These are phyloP conservation scores for Termitomyces sp. DNA, from an alignment of 768 basidiomycete genomes.

Conservation along the genomic window DNA sequence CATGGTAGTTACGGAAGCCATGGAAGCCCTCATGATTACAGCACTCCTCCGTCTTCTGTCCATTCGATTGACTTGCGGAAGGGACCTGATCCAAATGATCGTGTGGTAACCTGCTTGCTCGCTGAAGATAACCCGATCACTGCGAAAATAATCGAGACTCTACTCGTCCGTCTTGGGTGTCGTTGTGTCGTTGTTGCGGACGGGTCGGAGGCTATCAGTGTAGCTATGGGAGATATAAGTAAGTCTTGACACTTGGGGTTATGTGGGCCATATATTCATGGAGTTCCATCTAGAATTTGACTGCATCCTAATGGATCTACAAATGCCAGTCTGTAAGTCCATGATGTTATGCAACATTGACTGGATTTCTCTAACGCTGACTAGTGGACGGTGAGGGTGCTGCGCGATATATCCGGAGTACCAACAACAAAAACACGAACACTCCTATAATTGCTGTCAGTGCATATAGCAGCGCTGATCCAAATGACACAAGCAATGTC, in stretches of 20 bases:
- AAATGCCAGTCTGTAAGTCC: conserved; percentile 87
- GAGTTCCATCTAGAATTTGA: conserved; percentile 69
- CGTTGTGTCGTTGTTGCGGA: conserved; percentile 94
- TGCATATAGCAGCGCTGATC: conserved; percentile 74
- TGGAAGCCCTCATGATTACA: conserved; percentile 36
- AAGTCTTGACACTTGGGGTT: conserved; percentile 28
- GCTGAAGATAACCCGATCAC: conserved; percentile 99
- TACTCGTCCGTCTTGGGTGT: conserved; percentile 91
- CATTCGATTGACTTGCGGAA: conserved; percentile 77
- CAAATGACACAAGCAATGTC: conserved; percentile 57
- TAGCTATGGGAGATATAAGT: conserved; percentile 98
- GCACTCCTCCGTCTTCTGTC: conserved; percentile 81
- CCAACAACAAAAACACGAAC: conserved; percentile 89
- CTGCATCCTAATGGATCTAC: conserved; percentile 90
- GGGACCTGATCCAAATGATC: conserved; percentile 74
- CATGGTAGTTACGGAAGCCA: conserved; percentile 40
- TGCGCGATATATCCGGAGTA: conserved; percentile 94
- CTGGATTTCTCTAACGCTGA: neutral
- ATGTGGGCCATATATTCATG: conserved; percentile 9
- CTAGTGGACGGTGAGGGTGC: conserved; percentile 91
- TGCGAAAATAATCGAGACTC: conserved; percentile 93
- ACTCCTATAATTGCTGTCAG: conserved; percentile 93
- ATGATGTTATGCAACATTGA: neutral
- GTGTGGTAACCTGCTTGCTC: conserved; percentile 88
- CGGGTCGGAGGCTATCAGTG: conserved; percentile 94